Percentiles rank a stretch among this genome's conserved stretches.
phyloP scores from a whole-genome alignment of 306 rosid genomes.

The Medicago truncatula region DNA sequence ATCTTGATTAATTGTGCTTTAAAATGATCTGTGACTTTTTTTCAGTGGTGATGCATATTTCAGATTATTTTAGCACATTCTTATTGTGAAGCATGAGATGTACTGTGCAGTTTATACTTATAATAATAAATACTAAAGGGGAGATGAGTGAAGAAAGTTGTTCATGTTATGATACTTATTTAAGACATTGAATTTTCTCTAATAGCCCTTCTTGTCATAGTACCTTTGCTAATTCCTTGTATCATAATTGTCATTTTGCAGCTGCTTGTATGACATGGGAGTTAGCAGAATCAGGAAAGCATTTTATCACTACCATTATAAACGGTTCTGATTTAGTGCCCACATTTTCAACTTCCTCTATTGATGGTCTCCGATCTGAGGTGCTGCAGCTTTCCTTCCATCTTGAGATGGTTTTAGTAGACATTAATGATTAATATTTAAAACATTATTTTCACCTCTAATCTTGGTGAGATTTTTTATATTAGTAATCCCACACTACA shows the following conservation, averaged over 20 bases:
- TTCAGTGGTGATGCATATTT: neutral
- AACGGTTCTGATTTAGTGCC: conserved; percentile 97
- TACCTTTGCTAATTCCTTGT: conserved; percentile 22
- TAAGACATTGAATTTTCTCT: conserved; percentile 28
- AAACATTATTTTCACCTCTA: neutral
- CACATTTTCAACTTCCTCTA: conserved; percentile 88
- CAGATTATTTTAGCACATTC: neutral
- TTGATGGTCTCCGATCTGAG: conserved; percentile 95
- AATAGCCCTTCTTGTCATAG: conserved; percentile 9
- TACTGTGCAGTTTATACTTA: conserved; percentile 4
- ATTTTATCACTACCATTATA: conserved; percentile 83
- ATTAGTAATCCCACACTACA: neutral
- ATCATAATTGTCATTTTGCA: conserved; percentile 53
- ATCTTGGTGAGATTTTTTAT: neutral
- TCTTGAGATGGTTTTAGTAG: conserved; percentile 32
- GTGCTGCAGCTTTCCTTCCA: conserved; percentile 46
- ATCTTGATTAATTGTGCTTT: conserved; percentile 19
- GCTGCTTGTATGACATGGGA: conserved; percentile 99
- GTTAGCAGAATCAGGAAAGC: conserved; percentile 96
- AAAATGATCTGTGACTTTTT: conserved; percentile 4
- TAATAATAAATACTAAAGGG: neutral
- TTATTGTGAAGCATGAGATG: neutral
- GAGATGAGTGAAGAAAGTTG: conserved; percentile 2
- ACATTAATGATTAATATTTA: neutral
- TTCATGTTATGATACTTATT: conserved; percentile 5